Base-by-base conservation (phyloP, 371 early-diverging fungal genomes). In the Mortierella sp. region DNA sequence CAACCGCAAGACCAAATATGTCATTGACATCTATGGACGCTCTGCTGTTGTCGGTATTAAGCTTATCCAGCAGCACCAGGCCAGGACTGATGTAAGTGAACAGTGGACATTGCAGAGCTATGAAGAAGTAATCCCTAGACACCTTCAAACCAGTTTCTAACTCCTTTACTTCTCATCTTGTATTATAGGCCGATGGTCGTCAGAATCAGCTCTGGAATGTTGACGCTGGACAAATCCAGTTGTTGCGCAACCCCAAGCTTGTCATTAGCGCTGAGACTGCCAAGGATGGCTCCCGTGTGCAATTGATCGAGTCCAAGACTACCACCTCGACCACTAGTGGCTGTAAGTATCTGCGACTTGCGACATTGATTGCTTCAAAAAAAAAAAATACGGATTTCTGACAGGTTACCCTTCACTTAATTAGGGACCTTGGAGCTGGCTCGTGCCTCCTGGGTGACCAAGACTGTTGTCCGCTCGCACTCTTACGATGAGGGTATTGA, bases 1-100 rank as follows among this genome's bases (percentile, higher is more conserved):
- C 60, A 88, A 88, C 64, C 82, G 88, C 68, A 86, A 74, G 46
- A 82, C 89, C 30, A 75, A 81, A 25, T 84, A 81, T 37, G 89
- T 86, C 11, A 83, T 90, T 62, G 90, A 90, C 62, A 65, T 72
- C 59, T 72, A 77, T 45, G 77, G 77, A n/a, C 71, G 72, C 57
- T 61, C 68, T 37, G 77, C 77, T 19, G 72, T 77, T 44, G 66
- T 72, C 46, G 77, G 77, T 18, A 68, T 72, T 44, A 77, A 77
- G 65, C 63, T 77, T 23, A 65, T 77, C 46, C 77, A 77, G 62
- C 68, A 72, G 45, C 72, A 72, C 72, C 67, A 65, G 62, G 72
- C 77, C 16, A 29, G 28, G 4, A 68, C 72, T 18, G 72, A 77
- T 58, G 74, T 72, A 66, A 56, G 18, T 9, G 4, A 43, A 4